Base-by-base conservation (phyloP, 139 green algal species). In the Chlorella sorokiniana region DNA sequence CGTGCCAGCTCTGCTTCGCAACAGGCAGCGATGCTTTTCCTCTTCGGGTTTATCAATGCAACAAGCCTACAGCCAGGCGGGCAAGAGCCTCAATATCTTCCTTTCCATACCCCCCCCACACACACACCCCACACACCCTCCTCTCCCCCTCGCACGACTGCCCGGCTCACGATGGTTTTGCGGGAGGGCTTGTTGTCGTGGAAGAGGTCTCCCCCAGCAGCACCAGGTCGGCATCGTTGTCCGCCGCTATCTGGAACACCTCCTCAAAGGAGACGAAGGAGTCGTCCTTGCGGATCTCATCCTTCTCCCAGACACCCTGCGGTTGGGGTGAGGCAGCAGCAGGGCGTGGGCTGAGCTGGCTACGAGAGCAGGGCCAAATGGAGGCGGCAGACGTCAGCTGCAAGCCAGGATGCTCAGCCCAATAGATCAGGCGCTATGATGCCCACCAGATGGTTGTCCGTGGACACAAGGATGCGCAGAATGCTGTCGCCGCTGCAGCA, bases 131-230 rank as follows among this genome's bases (percentile, higher is more conserved):
- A 20, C 9, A 11, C 33, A 45, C 33, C 33, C 16, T 6, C 61
- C 35, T 9, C 4, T 11, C 4, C 27, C 2, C 8, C 4, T 27
- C 3, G 33, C 22, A 20, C 65, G 37, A 16, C 65, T 14, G 8
- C 65, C 14, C 9, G 35, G 33, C 73, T 69, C 54, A 79, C 73
- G 6, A 79, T 69, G 54, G 96, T 95, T n/a, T 85, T 64, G 18
- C 93, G 85, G 5, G 87, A 93, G 31, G 96, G 96, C 87, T 97
- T 98, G 91, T 98, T 99, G 75, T 98, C 95, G 83, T 99, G 96
- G 86, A 99, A 99, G 4, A 99, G 87, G 87, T 99, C 96, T 2
- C 96, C 96, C 93, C 96, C 61, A 99, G 93, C 69, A 99, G 89
- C 72, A 99, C 89, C 35, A 94, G 72, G 88, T 99, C 96, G 22